Conservation (phyloP, 139 green algal genomes). For the Coelastrella sp. region DNA sequence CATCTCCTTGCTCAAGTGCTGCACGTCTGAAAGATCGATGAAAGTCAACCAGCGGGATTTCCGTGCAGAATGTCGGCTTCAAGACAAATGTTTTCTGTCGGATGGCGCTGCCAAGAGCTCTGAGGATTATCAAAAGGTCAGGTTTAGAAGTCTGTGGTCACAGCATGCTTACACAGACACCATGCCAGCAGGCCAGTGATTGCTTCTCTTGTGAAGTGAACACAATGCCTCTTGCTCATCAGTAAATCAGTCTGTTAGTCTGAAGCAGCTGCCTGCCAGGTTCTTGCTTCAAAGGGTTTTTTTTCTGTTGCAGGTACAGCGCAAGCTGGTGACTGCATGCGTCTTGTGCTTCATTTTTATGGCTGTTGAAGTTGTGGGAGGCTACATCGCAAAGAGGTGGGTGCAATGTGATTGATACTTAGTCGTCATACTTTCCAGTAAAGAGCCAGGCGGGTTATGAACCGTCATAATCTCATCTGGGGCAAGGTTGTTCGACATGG, state of each 20-base stretch:
- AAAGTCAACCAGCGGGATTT: no score
- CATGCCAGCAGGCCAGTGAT: no score
- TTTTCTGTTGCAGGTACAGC: conserved; percentile 55
- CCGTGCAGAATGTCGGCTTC: conserved; percentile 46
- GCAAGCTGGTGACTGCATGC: conserved; percentile 64
- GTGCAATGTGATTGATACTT: no score
- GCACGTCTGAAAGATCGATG: no score
- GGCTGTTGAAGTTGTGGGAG: conserved; percentile 64
- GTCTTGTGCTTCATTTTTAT: conserved; percentile 71
- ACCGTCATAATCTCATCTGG: no score
- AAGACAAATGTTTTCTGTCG: conserved; percentile 49
- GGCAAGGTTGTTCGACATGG: no score
- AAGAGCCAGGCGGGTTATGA: no score
- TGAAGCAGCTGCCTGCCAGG: neutral
- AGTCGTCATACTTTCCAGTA: no score
- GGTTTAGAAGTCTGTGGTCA: neutral
- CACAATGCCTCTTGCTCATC: neutral
- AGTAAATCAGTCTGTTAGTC: neutral
- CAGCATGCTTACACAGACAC: neutral
- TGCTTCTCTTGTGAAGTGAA: neutral
- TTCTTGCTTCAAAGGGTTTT: neutral
- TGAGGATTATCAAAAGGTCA: conserved; percentile 26
- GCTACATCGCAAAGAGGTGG: conserved; percentile 66
- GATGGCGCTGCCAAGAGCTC: neutral
- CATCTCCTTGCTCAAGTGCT: no score